Conservation (phyloP, 1,284 basidiomycete genomes). For the Rhodotorula sp. region DNA sequence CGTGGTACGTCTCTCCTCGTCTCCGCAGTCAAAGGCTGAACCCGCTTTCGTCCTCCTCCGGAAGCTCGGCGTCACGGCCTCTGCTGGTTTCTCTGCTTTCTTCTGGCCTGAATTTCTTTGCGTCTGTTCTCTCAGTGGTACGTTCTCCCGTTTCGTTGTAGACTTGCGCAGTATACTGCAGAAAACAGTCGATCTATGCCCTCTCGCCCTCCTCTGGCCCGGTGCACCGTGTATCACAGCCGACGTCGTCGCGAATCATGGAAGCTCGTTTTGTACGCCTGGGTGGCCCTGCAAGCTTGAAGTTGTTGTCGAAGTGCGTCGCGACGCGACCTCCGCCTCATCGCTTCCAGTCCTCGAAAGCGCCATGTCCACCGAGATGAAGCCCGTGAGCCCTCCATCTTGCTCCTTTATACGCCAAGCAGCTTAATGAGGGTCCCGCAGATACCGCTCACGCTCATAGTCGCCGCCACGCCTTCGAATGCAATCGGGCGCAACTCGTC, state of each 20-base stretch:
- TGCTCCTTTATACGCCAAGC: too few species aligned
- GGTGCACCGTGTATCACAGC: too few species aligned
- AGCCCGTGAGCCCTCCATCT: constrained; percentile 6
- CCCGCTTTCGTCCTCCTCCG: too few species aligned
- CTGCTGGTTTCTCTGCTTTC: not conserved
- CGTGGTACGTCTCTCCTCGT: not conserved
- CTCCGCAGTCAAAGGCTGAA: not conserved
- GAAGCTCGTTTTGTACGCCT: too few species aligned
- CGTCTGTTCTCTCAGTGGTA: not conserved
- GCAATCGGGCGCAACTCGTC: constrained; percentile 77
- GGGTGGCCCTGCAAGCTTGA: too few species aligned
- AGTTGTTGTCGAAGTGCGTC: not conserved
- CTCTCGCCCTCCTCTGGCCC: too few species aligned
- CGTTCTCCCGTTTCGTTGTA: too few species aligned
- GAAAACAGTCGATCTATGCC: too few species aligned
- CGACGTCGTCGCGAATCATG: too few species aligned
- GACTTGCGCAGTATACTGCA: too few species aligned
- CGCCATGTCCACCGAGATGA: constrained; percentile 16
- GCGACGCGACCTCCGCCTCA: not conserved
- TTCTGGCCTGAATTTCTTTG: not conserved
- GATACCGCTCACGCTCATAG: constrained; percentile 74
- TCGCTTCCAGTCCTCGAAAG: not conserved
- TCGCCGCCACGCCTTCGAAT: constrained; percentile 82
- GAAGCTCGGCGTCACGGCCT: not conserved
- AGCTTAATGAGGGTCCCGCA: constrained; percentile 9